A percentile compares a stretch with the other conserved stretches of the same genome.
Evolutionary conservation across 352 stramenopile species (phyloP).

Genomic region (Pythium insidiosum): DNA sequence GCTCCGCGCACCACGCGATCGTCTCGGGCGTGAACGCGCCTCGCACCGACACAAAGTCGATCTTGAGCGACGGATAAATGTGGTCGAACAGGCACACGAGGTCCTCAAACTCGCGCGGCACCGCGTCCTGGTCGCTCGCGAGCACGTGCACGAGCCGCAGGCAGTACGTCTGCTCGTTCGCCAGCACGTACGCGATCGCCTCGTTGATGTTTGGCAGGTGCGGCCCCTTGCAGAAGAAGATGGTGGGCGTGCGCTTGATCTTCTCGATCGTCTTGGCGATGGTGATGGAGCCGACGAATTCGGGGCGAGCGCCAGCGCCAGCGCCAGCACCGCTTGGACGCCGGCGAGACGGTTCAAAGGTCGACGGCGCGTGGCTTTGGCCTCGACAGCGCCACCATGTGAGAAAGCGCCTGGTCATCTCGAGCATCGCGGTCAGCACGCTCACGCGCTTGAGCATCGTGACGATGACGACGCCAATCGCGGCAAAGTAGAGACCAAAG

Average conservation of each 20-base stretch:
- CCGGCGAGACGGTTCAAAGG: not conserved
- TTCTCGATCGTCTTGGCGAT: constrained; percentile 68
- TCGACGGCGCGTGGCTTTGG: too few relatives aligned
- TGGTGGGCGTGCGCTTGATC: constrained; percentile 71
- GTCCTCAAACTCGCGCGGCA: constrained; percentile 21
- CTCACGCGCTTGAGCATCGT: constrained; percentile 59
- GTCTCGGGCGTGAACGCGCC: constrained; percentile 62
- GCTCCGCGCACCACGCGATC: constrained; percentile 74
- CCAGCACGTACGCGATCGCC: constrained; percentile 84
- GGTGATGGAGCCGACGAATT: constrained; percentile 38
- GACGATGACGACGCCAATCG: constrained; percentile 36
- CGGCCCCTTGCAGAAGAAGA: constrained; percentile 88
- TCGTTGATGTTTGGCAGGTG: constrained; percentile 90
- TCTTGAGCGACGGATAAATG: constrained; percentile 89
- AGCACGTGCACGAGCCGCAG: constrained; percentile 84
- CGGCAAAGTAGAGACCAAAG: constrained; percentile 53
- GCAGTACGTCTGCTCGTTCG: constrained; percentile 85
- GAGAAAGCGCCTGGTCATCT: constrained; percentile 31
- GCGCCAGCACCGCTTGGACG: not conserved
- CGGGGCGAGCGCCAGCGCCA: not conserved
- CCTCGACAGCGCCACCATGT: constrained; percentile 3
- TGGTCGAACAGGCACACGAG: constrained; percentile 79
- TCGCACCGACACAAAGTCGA: constrained; percentile 78
- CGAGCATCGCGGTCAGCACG: constrained; percentile 40
- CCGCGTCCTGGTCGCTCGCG: constrained; percentile 14